phyloP scores from a whole-genome alignment of 306 rosid genomes.

The Cucurbita ficifolia region DNA sequence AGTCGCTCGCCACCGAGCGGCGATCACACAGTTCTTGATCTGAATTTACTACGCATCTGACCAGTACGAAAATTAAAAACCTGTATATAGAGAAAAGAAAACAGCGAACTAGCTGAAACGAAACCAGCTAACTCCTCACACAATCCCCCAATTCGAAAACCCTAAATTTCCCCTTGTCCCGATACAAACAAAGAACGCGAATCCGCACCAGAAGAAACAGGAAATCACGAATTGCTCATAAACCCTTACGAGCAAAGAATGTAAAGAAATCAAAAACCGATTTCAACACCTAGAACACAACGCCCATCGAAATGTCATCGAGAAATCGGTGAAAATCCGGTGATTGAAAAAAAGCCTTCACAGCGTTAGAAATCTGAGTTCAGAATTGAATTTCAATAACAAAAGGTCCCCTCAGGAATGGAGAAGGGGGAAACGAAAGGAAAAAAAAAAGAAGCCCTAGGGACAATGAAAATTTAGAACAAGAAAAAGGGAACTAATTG shows the following conservation, averaged over 20 bases:
- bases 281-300: neutral
- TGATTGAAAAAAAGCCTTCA: neutral
- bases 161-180: neutral
- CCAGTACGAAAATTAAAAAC: neutral
- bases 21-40: slow-evolving; percentile 36
- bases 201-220: neutral
- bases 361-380: neutral
- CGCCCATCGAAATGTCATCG: neutral
- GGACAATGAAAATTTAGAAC: neutral
- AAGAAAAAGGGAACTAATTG: neutral
- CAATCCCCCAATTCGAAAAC: neutral
- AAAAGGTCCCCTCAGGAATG: neutral
- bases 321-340: neutral
- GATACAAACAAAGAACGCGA: neutral
- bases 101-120: neutral
- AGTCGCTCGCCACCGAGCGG: slow-evolving; percentile 84
- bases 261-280: neutral
- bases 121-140: neutral
- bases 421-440: neutral
- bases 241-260: neutral
- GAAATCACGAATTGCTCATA: neutral
- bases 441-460: neutral
- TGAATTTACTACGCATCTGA: slow-evolving; percentile 20
- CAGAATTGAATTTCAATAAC: neutral
- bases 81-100: neutral